A percentile compares a stretch with the other conserved stretches of the same genome.
phyloP scores from a whole-genome alignment of 208 protist genomes.

The Acanthamoeba culbertsoni region DNA sequence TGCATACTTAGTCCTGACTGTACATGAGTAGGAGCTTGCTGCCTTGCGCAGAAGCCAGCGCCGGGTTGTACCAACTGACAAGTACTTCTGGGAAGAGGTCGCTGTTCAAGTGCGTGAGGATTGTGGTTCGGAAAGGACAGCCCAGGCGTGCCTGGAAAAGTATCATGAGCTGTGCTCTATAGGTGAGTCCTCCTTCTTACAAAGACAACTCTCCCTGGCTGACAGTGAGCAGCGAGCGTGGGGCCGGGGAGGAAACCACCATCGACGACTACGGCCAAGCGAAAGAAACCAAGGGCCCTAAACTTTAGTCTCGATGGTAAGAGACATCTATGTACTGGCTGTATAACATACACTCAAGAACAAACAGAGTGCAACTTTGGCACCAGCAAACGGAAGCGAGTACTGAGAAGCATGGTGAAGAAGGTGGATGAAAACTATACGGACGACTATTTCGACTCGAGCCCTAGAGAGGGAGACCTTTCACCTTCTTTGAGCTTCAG shows the following conservation, averaged over 20 bases:
- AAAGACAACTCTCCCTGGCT: too few relatives aligned
- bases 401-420: not conserved
- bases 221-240: not conserved
- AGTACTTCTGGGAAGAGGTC: not conserved
- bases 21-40: not conserved
- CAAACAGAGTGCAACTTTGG: not conserved
- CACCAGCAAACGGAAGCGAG: not conserved
- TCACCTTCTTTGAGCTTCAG: not conserved
- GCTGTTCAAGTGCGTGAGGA: not conserved
- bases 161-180: not conserved
- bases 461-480: not conserved
- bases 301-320: not conserved
- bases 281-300: not conserved
- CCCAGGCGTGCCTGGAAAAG: not conserved
- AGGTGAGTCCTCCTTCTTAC: not conserved
- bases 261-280: not conserved
- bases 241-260: not conserved
- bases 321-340: too few relatives aligned
- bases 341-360: too few relatives aligned
- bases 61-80: not conserved
- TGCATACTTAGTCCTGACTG: too few relatives aligned
- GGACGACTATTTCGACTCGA: not conserved
- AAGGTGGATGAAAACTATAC: not conserved
- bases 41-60: not conserved
- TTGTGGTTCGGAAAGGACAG: not conserved